phyloP scores from a whole-genome alignment of 352 stramenopile genomes.

The Pythium sukuiense region DNA sequence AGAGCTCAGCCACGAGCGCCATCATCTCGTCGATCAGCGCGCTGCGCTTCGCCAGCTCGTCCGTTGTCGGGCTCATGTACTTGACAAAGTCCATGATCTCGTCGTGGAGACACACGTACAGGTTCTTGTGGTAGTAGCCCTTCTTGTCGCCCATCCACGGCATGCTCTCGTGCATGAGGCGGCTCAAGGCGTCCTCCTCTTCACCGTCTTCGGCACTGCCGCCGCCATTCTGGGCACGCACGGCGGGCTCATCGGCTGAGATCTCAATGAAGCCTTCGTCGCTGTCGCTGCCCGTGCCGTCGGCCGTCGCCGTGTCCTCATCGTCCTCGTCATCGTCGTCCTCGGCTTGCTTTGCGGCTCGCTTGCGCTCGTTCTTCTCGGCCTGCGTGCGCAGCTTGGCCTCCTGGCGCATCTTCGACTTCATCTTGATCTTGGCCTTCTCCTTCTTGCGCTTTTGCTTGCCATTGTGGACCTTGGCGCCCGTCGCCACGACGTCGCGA shows the following conservation, averaged over 20 bases:
- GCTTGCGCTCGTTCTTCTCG: slow-evolving; percentile 51
- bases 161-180: slow-evolving; percentile 45
- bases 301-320: slow-evolving; percentile 2
- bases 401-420: slow-evolving; percentile 50
- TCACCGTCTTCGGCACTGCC: slow-evolving; percentile 31
- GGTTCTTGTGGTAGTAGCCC: slow-evolving; percentile 61
- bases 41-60: slow-evolving; percentile 73
- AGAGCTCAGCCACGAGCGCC: slow-evolving; percentile 53
- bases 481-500: slow-evolving; percentile 39
- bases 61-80: slow-evolving; percentile 84
- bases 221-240: not conserved
- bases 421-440: slow-evolving; percentile 64
- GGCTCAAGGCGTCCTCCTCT: slow-evolving; percentile 26
- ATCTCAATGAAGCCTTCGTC: slow-evolving; percentile 65
- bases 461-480: slow-evolving; percentile 39
- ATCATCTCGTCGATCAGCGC: slow-evolving; percentile 79
- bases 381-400: slow-evolving; percentile 31
- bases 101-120: slow-evolving; percentile 92
- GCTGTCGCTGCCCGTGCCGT: slow-evolving; percentile 9
- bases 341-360: slow-evolving; percentile 16
- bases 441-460: slow-evolving; percentile 32
- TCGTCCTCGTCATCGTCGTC: slow-evolving; percentile 25
- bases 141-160: slow-evolving; percentile 70
- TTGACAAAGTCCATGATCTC: slow-evolving; percentile 95
- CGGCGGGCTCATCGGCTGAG: slow-evolving; percentile 7